Conservation (phyloP, 768 basidiomycete genomes). For the Boletales sp. region DNA sequence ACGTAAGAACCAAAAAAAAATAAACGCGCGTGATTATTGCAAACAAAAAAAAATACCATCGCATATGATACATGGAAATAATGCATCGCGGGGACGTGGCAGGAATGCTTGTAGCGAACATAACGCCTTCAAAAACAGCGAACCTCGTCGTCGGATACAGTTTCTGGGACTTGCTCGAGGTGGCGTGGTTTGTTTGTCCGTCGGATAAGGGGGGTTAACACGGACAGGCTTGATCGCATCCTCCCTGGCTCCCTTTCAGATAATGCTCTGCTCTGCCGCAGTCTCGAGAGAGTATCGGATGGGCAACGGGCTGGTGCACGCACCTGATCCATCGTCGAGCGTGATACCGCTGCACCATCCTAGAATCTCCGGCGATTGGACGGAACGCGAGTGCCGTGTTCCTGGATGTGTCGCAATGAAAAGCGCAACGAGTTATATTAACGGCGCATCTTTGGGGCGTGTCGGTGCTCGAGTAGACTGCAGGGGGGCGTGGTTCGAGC, state of each 20-base stretch:
- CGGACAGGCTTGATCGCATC: slow-evolving; percentile 22
- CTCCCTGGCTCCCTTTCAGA: not conserved
- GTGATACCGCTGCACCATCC: not conserved
- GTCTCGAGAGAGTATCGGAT: not conserved
- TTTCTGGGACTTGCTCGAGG: slow-evolving; percentile 7
- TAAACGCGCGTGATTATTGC: slow-evolving; percentile 26
- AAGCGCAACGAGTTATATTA: slow-evolving; percentile 23
- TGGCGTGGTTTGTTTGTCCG: slow-evolving; percentile 31
- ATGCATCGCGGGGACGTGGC: slow-evolving; percentile 20
- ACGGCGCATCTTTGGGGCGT: slow-evolving; percentile 11
- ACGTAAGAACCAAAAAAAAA: slow-evolving; percentile 36
- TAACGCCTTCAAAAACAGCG: slow-evolving; percentile 13
- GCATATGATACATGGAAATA: slow-evolving; percentile 28
- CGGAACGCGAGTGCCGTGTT: slow-evolving; percentile 13
- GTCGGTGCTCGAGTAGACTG: slow-evolving; percentile 1
- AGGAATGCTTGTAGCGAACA: slow-evolving; percentile 11
- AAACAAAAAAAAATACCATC: slow-evolving; percentile 22
- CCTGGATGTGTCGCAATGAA: slow-evolving; percentile 8
- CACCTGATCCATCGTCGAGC: slow-evolving; percentile 7
- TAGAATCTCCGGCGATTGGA: slow-evolving; percentile 26
- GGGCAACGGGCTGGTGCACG: not conserved
- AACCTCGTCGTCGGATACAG: not conserved
- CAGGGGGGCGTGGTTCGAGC: not conserved
- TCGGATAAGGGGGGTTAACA: slow-evolving; percentile 27
- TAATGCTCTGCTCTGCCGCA: slow-evolving; percentile 2